Percentiles rank a stretch among this genome's conserved stretches.
Conservation (phyloP, 1,284 basidiomycete species). For the Leccinum pachyderme region DNA sequence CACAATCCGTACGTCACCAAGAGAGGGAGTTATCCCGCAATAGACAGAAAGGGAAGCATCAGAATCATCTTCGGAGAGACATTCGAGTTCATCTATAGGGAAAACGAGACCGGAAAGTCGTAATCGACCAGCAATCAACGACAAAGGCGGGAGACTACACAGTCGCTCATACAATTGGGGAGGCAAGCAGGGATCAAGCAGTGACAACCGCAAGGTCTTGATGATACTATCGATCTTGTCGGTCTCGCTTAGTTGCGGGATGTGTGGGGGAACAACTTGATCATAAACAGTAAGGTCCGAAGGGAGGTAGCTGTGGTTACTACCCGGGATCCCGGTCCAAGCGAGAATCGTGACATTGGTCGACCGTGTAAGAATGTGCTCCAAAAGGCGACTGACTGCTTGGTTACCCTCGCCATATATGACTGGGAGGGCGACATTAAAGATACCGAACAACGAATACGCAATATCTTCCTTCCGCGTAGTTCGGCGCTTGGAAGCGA, state of each 20-base stretch:
- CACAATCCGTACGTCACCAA: background rate
- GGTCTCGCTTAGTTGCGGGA: background rate
- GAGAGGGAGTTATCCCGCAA: background rate
- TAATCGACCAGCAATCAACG: background rate
- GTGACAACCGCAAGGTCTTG: background rate
- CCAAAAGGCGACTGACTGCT: background rate
- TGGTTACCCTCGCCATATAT: background rate
- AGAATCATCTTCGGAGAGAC: background rate
- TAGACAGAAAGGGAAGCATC: background rate
- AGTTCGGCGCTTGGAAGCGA: background rate
- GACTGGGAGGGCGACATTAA: background rate
- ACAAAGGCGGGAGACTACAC: background rate
- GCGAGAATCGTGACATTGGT: background rate
- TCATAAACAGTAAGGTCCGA: background rate
- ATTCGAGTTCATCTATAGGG: background rate
- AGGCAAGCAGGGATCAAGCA: background rate
- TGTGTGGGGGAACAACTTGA: background rate
- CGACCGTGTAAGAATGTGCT: background rate
- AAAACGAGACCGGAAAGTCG: background rate
- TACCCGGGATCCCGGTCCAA: background rate
- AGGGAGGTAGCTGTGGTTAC: background rate
- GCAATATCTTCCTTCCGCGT: background rate
- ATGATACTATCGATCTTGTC: background rate
- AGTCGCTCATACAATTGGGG: background rate
- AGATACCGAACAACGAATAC: too few species aligned